Evolutionary conservation across 257 asterid species (phyloP).

Genomic region (Verbena officinalis): DNA sequence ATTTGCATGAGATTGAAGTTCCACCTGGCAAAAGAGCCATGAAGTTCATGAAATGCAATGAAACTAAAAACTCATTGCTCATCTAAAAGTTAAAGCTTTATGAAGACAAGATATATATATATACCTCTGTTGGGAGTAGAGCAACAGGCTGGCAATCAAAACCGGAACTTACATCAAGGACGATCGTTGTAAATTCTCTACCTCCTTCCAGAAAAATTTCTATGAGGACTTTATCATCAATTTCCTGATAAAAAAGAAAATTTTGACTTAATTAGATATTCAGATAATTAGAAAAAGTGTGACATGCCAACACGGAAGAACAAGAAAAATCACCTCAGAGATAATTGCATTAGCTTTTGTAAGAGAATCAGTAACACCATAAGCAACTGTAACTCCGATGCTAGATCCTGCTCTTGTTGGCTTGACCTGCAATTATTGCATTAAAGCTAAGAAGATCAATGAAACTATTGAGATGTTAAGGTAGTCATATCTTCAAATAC

Average conservation of each 20-base stretch:
- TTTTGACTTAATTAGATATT: constrained; percentile 13
- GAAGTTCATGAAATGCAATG: constrained; percentile 16
- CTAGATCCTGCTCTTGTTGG: constrained; percentile 94
- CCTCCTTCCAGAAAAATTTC: constrained; percentile 93
- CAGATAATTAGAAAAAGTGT: constrained; percentile 1
- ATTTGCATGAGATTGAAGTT: constrained; percentile 63
- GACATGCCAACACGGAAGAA: constrained; percentile 21
- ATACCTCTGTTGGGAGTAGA: constrained; percentile 84
- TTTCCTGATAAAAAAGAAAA: constrained; percentile 55
- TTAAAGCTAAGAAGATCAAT: constrained; percentile 27
- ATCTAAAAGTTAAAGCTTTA: not conserved
- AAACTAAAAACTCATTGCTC: constrained; percentile 11
- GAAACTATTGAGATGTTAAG: constrained; percentile 15
- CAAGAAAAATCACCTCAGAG: constrained; percentile 59
- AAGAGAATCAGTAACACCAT: constrained; percentile 83
- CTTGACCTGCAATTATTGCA: constrained; percentile 66
- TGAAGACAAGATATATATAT: constrained; percentile 9
- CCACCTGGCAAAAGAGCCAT: constrained; percentile 58
- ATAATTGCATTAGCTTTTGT: constrained; percentile 66
- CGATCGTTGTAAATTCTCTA: constrained; percentile 82
- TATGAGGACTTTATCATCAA: constrained; percentile 77
- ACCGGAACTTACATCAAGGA: constrained; percentile 82
- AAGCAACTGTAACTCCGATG: constrained; percentile 89
- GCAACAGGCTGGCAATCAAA: constrained; percentile 70
- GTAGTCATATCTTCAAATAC: constrained; percentile 19